Evolutionary conservation across 768 basidiomycete genomes (phyloP).

Genomic region (Trichaptum fuscoviolaceum): DNA sequence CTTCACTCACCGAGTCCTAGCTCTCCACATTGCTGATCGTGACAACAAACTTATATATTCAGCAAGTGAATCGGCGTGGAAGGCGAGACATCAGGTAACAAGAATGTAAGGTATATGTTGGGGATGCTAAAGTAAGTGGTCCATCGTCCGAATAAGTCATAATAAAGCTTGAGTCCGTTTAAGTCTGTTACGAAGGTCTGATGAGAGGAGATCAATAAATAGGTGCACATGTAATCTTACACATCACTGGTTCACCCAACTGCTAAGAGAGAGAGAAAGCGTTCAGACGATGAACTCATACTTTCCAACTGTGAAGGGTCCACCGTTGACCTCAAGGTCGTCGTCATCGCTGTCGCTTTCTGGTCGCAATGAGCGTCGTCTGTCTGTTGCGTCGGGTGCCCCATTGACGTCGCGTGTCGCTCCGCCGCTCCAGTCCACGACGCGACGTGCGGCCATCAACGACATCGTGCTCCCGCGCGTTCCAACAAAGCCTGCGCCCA

Average conservation of each 20-base stretch:
- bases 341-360: background rate
- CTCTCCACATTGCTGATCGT: too few species aligned
- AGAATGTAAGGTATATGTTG: too few species aligned
- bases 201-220: too few species aligned
- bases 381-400: conserved; percentile 24
- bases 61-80: too few species aligned
- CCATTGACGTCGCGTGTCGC: conserved; percentile 48
- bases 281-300: background rate
- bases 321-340: background rate
- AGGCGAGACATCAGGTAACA: too few species aligned
- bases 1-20: too few species aligned
- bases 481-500: conserved; percentile 64
- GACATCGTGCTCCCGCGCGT: conserved; percentile 72
- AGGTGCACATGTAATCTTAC: background rate
- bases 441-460: conserved; percentile 56
- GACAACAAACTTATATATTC: too few species aligned
- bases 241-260: background rate
- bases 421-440: conserved; percentile 61
- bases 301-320: background rate
- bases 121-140: too few species aligned
- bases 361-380: background rate
- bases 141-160: too few species aligned
- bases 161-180: too few species aligned
- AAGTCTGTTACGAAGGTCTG: too few species aligned
- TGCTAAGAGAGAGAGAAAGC: background rate